These are phyloP conservation scores for Trichoderma sp. DNA, from an alignment of 2,329 filamentous ascomycete species.

Conservation along the genomic window DNA sequence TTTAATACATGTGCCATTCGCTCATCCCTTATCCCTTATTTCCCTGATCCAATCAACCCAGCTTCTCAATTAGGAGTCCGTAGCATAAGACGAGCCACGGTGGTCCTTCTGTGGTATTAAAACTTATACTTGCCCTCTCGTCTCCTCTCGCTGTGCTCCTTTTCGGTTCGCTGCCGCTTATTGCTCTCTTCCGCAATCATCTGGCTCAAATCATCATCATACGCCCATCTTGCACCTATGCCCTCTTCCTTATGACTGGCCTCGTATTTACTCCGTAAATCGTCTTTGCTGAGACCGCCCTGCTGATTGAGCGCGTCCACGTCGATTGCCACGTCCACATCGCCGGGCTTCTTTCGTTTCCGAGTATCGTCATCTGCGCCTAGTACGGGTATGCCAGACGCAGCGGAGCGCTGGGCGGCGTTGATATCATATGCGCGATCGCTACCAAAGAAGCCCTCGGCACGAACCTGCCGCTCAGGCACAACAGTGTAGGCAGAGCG, in stretches of 20 bases:
- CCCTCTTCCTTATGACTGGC: conserved; percentile 64
- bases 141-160: conserved; percentile 69
- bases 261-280: conserved; percentile 77
- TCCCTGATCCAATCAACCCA: neutral
- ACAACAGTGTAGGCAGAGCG: conserved; percentile 85
- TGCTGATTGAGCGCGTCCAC: conserved; percentile 72
- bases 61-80: neutral
- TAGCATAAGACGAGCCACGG: neutral
- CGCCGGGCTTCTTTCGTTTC: conserved; percentile 93
- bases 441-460: conserved; percentile 93
- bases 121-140: conserved; percentile 53
- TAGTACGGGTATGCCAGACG: conserved; percentile 62
- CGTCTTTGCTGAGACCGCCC: conserved; percentile 81
- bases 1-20: conserved; percentile 1
- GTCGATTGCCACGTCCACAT: conserved; percentile 90
- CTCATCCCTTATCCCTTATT: neutral
- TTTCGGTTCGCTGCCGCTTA: conserved; percentile 85
- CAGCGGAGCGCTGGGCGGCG: conserved; percentile 39
- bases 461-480: conserved; percentile 79
- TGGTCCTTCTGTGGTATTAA: neutral
- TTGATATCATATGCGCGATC: conserved; percentile 90
- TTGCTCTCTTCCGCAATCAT: conserved; percentile 94
- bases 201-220: conserved; percentile 86
- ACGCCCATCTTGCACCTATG: conserved; percentile 64
- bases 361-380: conserved; percentile 74